Evolutionary conservation across 2,329 filamentous ascomycete genomes (phyloP), one percentile per base, ranked within the genome.

Genomic region (Fusarium sp.): DNA sequence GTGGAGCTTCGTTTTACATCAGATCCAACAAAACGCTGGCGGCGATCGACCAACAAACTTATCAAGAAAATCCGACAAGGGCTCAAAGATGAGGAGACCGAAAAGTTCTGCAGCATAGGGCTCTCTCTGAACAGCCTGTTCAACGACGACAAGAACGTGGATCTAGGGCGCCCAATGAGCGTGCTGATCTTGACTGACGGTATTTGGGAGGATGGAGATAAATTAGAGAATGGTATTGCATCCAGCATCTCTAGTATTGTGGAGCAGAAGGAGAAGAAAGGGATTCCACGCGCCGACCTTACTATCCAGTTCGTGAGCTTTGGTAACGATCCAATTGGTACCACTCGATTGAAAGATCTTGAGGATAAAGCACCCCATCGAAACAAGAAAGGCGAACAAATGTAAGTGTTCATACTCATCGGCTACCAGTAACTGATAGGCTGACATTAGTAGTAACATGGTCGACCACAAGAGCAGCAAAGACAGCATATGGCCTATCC

Each of bases 241-340:
- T 31, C 15, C 2, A 67, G n/a, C 30, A 4, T 61, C 70, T 36
- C 6, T 34, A 55, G 16, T 4, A 16, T 67, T 2, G 39, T 67
- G 2, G 41, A 5, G 2, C 44, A 12, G 1, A 70, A 64, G 62
- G 18, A 43, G 1, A 4, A 41, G 0, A 59, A 27, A 3, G 13
- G 31, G 0, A 31, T 70, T 10, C 23, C 15, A 0, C 44, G 56
- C 4, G 64, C 66, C 0, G 37, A 39, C 1, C 60, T 71, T 3
- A 31, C 36, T 3, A 61, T 70, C 3, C 68, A 71, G 10, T 71
- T 71, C 13, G 53, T 70, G 8, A 69, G 62, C 7, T 70, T 70
- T 15, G 68, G 66, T 1, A 36, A 64, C 3, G 36, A 67, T 18
- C 23, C n/a, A 8, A 16, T 30, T 23, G 67, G 66, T 4, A 46